Percentiles rank a stretch among this genome's conserved stretches.
phyloP scores from a whole-genome alignment of 331 rosid genomes.

The Acacia pycnantha region DNA sequence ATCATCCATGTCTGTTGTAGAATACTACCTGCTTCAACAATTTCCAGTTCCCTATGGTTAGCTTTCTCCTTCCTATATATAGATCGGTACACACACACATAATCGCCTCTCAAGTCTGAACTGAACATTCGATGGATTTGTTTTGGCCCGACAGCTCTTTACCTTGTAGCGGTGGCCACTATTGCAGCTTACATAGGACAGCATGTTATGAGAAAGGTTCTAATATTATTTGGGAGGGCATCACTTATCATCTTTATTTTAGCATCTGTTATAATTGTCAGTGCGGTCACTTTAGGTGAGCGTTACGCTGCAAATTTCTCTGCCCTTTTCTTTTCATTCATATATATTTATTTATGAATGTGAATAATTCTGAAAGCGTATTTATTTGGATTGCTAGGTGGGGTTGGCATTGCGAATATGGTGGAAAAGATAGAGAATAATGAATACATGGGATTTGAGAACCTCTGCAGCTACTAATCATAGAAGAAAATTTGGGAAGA shows the following conservation, averaged over 20 bases:
- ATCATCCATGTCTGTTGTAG: slow-evolving; percentile 81
- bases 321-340: no score
- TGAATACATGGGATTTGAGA: slow-evolving; percentile 77
- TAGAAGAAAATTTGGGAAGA: no score
- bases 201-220: slow-evolving; percentile 60
- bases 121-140: neutral
- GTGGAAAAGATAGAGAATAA: slow-evolving; percentile 62
- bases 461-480: slow-evolving; percentile 32
- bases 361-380: no score
- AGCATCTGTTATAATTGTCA: slow-evolving; percentile 64
- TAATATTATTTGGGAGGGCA: slow-evolving; percentile 58
- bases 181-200: slow-evolving; percentile 71
- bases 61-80: neutral
- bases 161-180: slow-evolving; percentile 59
- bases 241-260: slow-evolving; percentile 73
- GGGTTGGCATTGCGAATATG: slow-evolving; percentile 73
- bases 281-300: slow-evolving; percentile 66
- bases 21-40: slow-evolving; percentile 67
- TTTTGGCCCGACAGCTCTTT: slow-evolving; percentile 49
- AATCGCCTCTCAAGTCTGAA: neutral
- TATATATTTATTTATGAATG: no score
- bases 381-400: slow-evolving; percentile 41
- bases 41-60: slow-evolving; percentile 76
- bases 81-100: no score
- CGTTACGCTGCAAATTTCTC: no score